phyloP scores from a whole-genome alignment of 2,329 filamentous ascomycete genomes.

The Endoconidiophora polonica region DNA sequence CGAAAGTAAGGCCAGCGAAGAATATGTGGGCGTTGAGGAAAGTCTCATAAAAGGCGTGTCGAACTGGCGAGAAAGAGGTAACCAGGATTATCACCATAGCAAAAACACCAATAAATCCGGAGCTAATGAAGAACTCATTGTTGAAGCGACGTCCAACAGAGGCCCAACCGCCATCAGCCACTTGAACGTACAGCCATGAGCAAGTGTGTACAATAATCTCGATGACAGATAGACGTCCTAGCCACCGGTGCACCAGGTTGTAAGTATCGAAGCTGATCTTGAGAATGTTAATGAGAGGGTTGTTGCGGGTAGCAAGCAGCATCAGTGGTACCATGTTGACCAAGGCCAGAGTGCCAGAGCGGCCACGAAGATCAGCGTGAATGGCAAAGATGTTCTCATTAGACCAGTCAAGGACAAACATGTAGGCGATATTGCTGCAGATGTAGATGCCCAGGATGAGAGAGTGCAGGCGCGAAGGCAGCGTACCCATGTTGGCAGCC shows the following conservation, averaged over 20 bases:
- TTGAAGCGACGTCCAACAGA: conserved; percentile 38
- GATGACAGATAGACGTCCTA: conserved; percentile 57
- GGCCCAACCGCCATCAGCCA: conserved; percentile 45
- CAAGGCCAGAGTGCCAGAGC: conserved; percentile 51
- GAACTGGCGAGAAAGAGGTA: conserved; percentile 58
- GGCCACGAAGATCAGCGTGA: conserved; percentile 44
- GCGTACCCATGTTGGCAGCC: conserved; percentile 42
- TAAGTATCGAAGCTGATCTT: conserved; percentile 69
- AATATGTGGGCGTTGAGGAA: conserved; percentile 79
- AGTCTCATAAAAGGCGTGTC: conserved; percentile 93
- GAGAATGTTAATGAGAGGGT: conserved; percentile 55
- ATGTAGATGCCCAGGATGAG: conserved; percentile 41
- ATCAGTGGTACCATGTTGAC: conserved; percentile 69
- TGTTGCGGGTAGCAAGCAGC: conserved; percentile 59
- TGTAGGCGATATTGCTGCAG: conserved; percentile 44
- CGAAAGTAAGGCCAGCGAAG: conserved; percentile 49
- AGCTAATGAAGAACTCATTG: conserved; percentile 46
- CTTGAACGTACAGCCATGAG: conserved; percentile 58
- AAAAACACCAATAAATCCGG: conserved; percentile 43
- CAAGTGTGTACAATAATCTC: conserved; percentile 51
- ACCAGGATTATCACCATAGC: conserved; percentile 51
- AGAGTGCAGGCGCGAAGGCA: conserved; percentile 49
- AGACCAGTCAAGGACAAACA: conserved; percentile 44
- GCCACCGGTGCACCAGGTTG: conserved; percentile 68
- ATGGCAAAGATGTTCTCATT: conserved; percentile 43